phyloP scores from a whole-genome alignment of 495 filamentous ascomycete species.

The Corynascus novoguineensis region DNA sequence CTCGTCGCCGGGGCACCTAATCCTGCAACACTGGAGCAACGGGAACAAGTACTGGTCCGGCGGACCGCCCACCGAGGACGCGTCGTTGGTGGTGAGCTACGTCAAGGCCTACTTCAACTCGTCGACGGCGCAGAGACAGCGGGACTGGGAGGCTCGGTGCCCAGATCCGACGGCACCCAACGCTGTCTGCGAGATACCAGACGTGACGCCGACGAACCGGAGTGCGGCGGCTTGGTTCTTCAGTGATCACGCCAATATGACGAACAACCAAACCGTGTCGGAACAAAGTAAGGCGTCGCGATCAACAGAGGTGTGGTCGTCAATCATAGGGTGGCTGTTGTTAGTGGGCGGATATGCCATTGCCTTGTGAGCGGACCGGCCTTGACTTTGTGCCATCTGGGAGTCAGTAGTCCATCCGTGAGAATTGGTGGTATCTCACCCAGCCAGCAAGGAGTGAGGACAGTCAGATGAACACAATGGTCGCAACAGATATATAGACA shows the following conservation, averaged over 20 bases:
- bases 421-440: neutral
- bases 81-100: conserved; percentile 55
- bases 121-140: conserved; percentile 38
- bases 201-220: conserved; percentile 39
- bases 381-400: neutral
- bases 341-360: conserved; percentile 18
- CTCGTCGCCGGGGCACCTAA: conserved; percentile 52
- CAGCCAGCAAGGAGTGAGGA: no score
- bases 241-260: conserved; percentile 46
- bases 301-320: conserved; percentile 8
- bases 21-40: conserved; percentile 74
- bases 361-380: conserved; percentile 11
- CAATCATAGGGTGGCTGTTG: conserved; percentile 17
- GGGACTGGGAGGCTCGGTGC: conserved; percentile 47
- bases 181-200: conserved; percentile 57
- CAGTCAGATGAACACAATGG: no score
- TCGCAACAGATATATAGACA: no score
- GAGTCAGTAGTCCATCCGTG: neutral
- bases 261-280: conserved; percentile 54
- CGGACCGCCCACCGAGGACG: conserved; percentile 58
- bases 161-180: conserved; percentile 32
- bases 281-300: conserved; percentile 15
- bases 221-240: conserved; percentile 54
- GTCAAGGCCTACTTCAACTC: conserved; percentile 78
- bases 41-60: conserved; percentile 62